Evolutionary conservation across 1,284 basidiomycete species (phyloP).

Genomic region (Amylostereum chailletii): DNA sequence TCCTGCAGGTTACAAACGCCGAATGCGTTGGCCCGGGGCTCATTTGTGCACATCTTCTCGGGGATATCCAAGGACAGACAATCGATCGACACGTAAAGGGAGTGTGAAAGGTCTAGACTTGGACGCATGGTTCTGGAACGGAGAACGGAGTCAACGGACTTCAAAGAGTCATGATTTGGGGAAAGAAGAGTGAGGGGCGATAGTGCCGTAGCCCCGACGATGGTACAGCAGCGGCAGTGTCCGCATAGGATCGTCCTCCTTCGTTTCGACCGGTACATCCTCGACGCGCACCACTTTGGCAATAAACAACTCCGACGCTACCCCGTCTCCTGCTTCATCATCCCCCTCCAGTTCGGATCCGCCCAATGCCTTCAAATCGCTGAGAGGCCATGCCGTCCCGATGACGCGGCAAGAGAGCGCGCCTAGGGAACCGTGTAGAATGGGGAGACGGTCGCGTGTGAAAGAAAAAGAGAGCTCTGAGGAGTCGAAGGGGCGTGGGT

Average conservation of each 20-base stretch:
- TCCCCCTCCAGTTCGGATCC: constrained; percentile 6
- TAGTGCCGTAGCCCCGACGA: constrained; percentile 25
- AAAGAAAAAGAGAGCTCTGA: constrained; percentile 28
- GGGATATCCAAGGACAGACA: too few relatives aligned
- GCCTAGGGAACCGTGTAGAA: constrained; percentile 47
- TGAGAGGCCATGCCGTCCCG: constrained; percentile 25
- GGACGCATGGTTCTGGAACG: too few relatives aligned
- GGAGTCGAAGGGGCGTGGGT: constrained; percentile 44
- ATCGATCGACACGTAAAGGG: too few relatives aligned
- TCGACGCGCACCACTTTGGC: constrained; percentile 40
- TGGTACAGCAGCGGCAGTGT: constrained; percentile 38
- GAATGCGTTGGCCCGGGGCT: too few relatives aligned
- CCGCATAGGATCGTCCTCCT: constrained; percentile 13
- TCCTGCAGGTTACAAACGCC: too few relatives aligned
- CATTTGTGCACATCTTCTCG: too few relatives aligned
- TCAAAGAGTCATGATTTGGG: too few relatives aligned
- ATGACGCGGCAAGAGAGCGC: constrained; percentile 40
- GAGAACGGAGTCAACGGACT: too few relatives aligned
- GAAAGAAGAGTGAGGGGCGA: background rate
- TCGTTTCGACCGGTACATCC: constrained; percentile 13
- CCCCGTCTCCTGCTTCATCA: constrained; percentile 19
- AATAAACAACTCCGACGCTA: constrained; percentile 39
- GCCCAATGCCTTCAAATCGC: constrained; percentile 19
- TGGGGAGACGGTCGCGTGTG: constrained; percentile 45
- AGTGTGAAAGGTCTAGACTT: too few relatives aligned